Percentiles rank a stretch among this genome's conserved stretches.
These are phyloP conservation scores for Neonothopanus nambi DNA, from an alignment of 1,284 basidiomycete genomes.

Conservation along the genomic window DNA sequence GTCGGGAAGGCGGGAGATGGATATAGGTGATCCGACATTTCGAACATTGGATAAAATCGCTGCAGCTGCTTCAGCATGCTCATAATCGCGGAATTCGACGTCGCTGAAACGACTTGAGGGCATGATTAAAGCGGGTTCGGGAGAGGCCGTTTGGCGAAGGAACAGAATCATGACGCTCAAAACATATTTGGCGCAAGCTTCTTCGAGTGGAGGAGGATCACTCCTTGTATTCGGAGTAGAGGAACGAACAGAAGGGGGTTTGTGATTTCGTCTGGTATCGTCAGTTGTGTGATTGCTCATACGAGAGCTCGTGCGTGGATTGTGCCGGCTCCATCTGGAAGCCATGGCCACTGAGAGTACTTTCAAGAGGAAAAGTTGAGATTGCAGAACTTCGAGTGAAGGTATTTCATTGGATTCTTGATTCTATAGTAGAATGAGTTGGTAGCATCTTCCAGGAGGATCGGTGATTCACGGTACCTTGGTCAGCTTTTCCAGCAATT, in stretches of 20 bases:
- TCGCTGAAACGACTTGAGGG: conserved; percentile 66
- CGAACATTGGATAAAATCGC: not conserved
- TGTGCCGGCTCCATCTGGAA: conserved; percentile 64
- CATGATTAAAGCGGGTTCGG: conserved; percentile 60
- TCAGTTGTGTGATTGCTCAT: conserved; percentile 36
- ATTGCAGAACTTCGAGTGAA: conserved; percentile 79
- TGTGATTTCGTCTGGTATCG: conserved; percentile 24
- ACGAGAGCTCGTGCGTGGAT: conserved; percentile 41
- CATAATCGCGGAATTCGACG: conserved; percentile 70
- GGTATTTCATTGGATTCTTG: conserved; percentile 51
- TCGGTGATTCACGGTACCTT: conserved; percentile 52
- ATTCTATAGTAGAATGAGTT: conserved; percentile 36
- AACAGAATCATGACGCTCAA: conserved; percentile 82
- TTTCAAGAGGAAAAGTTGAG: conserved; percentile 88
- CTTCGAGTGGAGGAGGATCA: conserved; percentile 81
- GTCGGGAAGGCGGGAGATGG: conserved; percentile 18
- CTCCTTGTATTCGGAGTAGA: conserved; percentile 45
- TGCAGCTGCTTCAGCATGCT: conserved; percentile 48
- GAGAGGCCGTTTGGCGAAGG: conserved; percentile 69
- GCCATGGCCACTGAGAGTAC: conserved; percentile 79
- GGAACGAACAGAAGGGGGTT: conserved; percentile 27
- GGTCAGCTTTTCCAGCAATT: conserved; percentile 73
- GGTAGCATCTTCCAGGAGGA: conserved; percentile 5
- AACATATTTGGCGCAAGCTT: conserved; percentile 84
- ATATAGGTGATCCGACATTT: conserved; percentile 7